phyloP scores from a whole-genome alignment of 257 asterid genomes.

The Solanum rostratum region DNA sequence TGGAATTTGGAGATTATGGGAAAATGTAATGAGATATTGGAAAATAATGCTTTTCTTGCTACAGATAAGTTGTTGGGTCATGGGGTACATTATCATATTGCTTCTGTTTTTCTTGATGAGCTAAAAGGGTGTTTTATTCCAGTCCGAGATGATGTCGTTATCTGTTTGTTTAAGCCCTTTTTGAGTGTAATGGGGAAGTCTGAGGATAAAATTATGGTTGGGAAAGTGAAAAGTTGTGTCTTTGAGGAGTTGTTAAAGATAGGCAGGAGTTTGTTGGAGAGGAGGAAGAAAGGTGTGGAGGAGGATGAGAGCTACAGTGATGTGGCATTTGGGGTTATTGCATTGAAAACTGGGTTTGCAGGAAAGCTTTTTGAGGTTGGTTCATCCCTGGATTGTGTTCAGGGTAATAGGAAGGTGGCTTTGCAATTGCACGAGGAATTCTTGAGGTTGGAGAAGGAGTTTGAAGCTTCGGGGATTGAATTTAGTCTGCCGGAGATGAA shows the following conservation, averaged over 20 bases:
- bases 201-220: constrained; percentile 61
- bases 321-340: constrained; percentile 45
- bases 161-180: constrained; percentile 50
- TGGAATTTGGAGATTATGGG: constrained; percentile 61
- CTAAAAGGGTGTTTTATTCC: constrained; percentile 52
- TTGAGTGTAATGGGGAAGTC: constrained; percentile 37
- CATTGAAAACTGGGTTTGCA: constrained; percentile 59
- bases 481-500: constrained; percentile 35
- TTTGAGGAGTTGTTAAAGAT: constrained; percentile 53
- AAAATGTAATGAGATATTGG: constrained; percentile 37
- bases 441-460: constrained; percentile 66
- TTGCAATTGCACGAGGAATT: constrained; percentile 69
- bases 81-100: constrained; percentile 86
- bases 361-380: constrained; percentile 54
- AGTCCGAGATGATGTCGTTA: constrained; percentile 41
- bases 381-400: constrained; percentile 49
- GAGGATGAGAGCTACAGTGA: constrained; percentile 32
- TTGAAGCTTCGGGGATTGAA: constrained; percentile 44
- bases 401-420: constrained; percentile 72
- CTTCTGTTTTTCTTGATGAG: constrained; percentile 78
- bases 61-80: constrained; percentile 65
- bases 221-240: constrained; percentile 64
- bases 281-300: constrained; percentile 32
- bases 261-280: constrained; percentile 43
- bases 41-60: constrained; percentile 47